Evolutionary conservation across 225 moss, liverwort and hornwort species (phyloP).

Genomic region (Anthoceros angustus): DNA sequence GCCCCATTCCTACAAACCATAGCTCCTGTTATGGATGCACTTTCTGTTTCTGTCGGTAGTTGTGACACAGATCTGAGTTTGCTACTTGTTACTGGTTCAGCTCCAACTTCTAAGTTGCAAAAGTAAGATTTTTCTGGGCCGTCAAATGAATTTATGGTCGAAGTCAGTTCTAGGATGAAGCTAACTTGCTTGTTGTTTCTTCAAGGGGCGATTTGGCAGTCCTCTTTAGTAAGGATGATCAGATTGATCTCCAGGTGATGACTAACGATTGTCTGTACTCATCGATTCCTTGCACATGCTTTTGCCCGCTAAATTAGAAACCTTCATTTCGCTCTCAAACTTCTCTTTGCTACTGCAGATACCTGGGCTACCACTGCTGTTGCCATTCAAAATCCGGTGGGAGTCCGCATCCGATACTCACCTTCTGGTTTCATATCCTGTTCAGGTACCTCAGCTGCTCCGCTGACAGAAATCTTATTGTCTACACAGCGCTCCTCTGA

Average conservation of each 20-base stretch:
- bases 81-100: constrained; percentile 31
- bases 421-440: constrained; percentile 45
- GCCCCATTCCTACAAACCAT: constrained; percentile 18
- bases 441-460: constrained; percentile 15
- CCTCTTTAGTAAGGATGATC: constrained; percentile 23
- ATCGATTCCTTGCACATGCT: neutral
- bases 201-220: constrained; percentile 43
- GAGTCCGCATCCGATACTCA: constrained; percentile 56
- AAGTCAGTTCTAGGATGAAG: neutral
- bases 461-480: neutral
- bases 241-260: constrained; percentile 41
- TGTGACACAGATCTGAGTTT: constrained; percentile 26
- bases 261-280: neutral
- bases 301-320: neutral
- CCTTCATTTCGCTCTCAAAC: neutral
- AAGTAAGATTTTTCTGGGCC: constrained; percentile 16
- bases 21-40: constrained; percentile 31
- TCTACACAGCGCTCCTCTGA: neutral
- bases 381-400: constrained; percentile 42
- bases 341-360: constrained; percentile 25
- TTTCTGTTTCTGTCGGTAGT: constrained; percentile 21
- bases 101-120: constrained; percentile 37
- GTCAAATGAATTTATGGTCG: neutral
- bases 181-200: constrained; percentile 4
- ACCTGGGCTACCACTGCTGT: constrained; percentile 36